Evolutionary conservation across 1,139 yeast genomes (phyloP).

Genomic region (Taphrina flavorubra): DNA sequence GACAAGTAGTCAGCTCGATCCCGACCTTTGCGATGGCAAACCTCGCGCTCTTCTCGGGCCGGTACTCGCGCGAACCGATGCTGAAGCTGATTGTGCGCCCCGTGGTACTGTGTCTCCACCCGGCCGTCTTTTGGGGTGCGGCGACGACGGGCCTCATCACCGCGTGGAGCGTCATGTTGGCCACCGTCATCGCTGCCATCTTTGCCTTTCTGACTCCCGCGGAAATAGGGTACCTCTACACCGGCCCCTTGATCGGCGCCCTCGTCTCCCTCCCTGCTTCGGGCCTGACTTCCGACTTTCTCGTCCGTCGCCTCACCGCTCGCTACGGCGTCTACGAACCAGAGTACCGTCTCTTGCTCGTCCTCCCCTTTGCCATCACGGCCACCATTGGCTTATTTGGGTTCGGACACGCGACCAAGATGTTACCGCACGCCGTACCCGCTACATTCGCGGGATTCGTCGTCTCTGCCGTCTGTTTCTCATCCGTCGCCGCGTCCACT

Average conservation of each 20-base stretch:
- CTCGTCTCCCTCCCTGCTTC: constrained; percentile 45
- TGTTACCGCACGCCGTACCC: constrained; percentile 40
- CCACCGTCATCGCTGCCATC: constrained; percentile 46
- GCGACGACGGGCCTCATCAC: constrained; percentile 45
- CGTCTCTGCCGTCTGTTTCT: constrained; percentile 45
- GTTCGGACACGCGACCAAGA: constrained; percentile 58
- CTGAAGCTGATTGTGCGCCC: constrained; percentile 45
- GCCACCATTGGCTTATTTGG: constrained; percentile 59
- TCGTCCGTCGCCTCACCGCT: constrained; percentile 48
- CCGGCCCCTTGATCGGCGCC: constrained; percentile 45
- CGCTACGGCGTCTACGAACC: constrained; percentile 61
- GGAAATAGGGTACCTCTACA: constrained; percentile 45
- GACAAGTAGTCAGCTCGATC: neutral
- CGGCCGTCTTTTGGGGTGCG: constrained; percentile 46
- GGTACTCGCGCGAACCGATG: constrained; percentile 43
- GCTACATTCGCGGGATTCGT: constrained; percentile 46
- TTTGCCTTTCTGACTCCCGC: constrained; percentile 45
- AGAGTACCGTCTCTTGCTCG: constrained; percentile 58
- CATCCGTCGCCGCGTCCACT: constrained; percentile 45
- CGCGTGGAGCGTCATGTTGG: constrained; percentile 47
- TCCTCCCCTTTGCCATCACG: constrained; percentile 55
- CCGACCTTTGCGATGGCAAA: constrained; percentile 35
- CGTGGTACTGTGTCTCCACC: constrained; percentile 43
- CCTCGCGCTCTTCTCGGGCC: constrained; percentile 43
- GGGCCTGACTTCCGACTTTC: constrained; percentile 43